phyloP scores from a whole-genome alignment of 345 rosid genomes.

The Eucalyptus shirleyi region DNA sequence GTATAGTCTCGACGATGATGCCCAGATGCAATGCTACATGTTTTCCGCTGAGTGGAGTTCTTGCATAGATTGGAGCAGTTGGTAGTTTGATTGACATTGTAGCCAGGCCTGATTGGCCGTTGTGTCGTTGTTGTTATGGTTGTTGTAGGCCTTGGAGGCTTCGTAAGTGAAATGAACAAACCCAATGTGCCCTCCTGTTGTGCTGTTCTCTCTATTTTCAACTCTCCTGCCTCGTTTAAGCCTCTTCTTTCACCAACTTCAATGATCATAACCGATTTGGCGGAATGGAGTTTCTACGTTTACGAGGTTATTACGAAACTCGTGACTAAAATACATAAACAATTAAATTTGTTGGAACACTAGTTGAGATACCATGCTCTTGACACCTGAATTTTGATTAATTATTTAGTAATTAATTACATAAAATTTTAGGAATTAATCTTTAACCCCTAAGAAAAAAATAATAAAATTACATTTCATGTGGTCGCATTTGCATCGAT shows the following conservation, averaged over 20 bases:
- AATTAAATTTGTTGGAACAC: neutral
- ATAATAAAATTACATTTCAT: no score
- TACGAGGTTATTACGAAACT: neutral
- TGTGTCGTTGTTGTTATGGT: neutral
- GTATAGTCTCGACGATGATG: neutral
- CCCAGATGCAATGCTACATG: neutral
- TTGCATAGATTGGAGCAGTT: neutral
- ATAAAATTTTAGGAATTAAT: no score
- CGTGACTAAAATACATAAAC: neutral
- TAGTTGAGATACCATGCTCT: neutral
- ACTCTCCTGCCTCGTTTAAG: neutral
- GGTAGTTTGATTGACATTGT: neutral
- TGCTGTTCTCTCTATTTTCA: neutral
- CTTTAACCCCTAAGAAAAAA: no score
- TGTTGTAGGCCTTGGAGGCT: neutral
- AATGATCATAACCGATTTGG: neutral
- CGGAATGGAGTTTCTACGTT: neutral
- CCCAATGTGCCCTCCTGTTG: neutral
- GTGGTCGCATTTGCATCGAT: no score
- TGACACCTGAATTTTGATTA: no score
- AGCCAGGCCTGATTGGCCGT: neutral
- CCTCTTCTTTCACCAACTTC: neutral
- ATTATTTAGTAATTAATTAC: no score
- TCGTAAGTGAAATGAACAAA: neutral
- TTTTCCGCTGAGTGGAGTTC: neutral